These are phyloP conservation scores for Silene noctiflora DNA, from an alignment of 179 eudicot genomes.

Conservation along the genomic window DNA sequence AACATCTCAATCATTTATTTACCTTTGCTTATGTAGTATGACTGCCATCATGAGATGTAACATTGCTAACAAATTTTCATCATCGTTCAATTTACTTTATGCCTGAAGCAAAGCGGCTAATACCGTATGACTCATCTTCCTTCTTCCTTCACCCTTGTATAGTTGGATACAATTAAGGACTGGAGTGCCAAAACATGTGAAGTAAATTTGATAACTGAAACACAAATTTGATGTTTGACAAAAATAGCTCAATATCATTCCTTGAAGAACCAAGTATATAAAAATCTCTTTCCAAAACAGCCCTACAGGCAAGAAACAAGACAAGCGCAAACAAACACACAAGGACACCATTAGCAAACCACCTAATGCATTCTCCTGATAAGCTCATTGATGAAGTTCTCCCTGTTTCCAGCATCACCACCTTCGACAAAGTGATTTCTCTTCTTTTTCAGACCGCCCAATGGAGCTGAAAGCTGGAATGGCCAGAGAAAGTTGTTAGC, in stretches of 20 bases:
- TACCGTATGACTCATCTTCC: no score
- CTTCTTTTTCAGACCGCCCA: conserved; percentile 82
- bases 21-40: no score
- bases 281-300: conserved; percentile 7
- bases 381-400: conserved; percentile 67
- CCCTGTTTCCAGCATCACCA: conserved; percentile 92
- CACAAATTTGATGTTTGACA: not conserved
- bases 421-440: conserved; percentile 90
- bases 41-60: no score
- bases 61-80: no score
- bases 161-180: not conserved
- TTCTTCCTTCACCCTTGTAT: no score
- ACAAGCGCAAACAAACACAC: not conserved
- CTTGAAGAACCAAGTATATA: conserved; percentile 9
- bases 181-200: not conserved
- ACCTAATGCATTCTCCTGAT: conserved; percentile 86
- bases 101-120: no score
- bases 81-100: no score
- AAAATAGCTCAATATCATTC: not conserved
- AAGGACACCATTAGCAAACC: not conserved
- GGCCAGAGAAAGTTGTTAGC: conserved; percentile 94
- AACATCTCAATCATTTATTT: no score
- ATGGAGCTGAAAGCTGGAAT: conserved; percentile 71
- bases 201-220: not conserved
- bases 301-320: not conserved